Evolutionary conservation across 345 rosid species (phyloP).

Genomic region (Ceriops decandra): DNA sequence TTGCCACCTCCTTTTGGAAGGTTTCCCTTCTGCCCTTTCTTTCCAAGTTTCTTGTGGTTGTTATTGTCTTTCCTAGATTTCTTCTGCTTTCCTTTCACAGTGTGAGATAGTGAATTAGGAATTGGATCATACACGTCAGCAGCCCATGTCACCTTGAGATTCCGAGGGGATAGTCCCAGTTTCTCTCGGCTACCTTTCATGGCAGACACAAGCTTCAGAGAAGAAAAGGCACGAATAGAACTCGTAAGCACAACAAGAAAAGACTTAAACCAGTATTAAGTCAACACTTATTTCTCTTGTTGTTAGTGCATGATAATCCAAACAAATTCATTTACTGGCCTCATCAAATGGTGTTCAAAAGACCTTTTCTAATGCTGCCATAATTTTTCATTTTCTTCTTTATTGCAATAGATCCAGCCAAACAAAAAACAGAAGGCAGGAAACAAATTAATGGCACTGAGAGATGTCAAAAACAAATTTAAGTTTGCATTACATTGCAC

Average conservation of each 20-base stretch:
- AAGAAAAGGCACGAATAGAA: constrained; percentile 3
- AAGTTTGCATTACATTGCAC: no score
- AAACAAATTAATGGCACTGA: no score
- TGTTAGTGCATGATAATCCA: no score
- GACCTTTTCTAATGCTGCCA: no score
- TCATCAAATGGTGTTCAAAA: no score
- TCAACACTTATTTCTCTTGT: not conserved
- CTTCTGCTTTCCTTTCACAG: constrained; percentile 51
- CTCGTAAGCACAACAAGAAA: constrained; percentile 14
- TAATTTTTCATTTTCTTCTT: no score
- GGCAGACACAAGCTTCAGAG: constrained; percentile 60
- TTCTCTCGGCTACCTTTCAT: constrained; percentile 83
- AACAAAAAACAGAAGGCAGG: no score
- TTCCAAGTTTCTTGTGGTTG: constrained; percentile 50
- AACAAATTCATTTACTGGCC: no score
- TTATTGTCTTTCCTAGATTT: constrained; percentile 49
- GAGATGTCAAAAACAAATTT: no score
- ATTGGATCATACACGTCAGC: constrained; percentile 85
- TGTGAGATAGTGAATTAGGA: constrained; percentile 65
- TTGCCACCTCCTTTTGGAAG: constrained; percentile 48
- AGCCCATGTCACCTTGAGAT: constrained; percentile 69
- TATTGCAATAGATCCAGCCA: no score
- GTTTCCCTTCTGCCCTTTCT: constrained; percentile 67
- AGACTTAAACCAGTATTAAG: not conserved
- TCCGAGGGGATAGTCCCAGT: constrained; percentile 40